These are phyloP conservation scores for Lachnellula suecica DNA, from an alignment of 2,329 filamentous ascomycete species.

Conservation along the genomic window DNA sequence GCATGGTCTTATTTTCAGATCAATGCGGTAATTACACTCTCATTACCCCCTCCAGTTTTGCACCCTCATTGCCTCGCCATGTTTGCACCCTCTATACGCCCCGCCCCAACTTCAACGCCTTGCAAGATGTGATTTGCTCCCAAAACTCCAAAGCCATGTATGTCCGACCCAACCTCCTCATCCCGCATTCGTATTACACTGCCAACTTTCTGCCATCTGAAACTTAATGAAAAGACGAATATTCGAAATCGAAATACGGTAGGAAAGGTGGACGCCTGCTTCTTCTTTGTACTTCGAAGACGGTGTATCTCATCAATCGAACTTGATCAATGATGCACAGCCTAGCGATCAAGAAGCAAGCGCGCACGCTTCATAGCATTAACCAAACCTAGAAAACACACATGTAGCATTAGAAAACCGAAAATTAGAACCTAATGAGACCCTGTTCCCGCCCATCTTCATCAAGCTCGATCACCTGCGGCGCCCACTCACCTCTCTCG, in stretches of 20 bases:
- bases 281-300: background rate
- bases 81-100: background rate
- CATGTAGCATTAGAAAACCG: constrained; percentile 13
- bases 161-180: background rate
- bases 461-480: constrained; percentile 33
- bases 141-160: constrained; percentile 2
- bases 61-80: background rate
- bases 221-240: too few species aligned
- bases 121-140: background rate
- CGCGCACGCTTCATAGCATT: background rate
- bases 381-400: constrained; percentile 19
- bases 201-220: background rate
- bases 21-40: too few species aligned
- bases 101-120: background rate
- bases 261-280: background rate
- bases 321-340: constrained; percentile 10
- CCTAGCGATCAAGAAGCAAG: constrained; percentile 15
- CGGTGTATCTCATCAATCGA: background rate
- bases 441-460: constrained; percentile 32
- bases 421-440: constrained; percentile 30
- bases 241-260: background rate
- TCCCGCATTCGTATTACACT: background rate
- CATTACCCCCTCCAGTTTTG: too few species aligned
- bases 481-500: constrained; percentile 35
- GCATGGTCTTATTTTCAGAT: too few species aligned